These are phyloP conservation scores for Psilocybe cyanescens DNA, from an alignment of 768 basidiomycete species.

Conservation along the genomic window DNA sequence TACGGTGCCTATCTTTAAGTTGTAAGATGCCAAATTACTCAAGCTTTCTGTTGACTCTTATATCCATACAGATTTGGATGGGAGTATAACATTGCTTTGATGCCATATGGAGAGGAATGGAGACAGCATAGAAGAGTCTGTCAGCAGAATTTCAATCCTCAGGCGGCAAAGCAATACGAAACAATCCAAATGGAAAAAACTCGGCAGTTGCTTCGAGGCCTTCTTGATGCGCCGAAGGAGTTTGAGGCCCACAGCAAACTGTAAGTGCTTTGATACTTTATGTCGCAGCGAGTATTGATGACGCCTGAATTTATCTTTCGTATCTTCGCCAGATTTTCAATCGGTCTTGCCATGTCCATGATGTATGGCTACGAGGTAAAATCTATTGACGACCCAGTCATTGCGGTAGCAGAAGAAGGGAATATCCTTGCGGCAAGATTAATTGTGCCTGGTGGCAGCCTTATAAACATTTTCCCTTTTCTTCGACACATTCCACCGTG, in stretches of 20 bases:
- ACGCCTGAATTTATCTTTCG: no score
- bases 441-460: constrained; percentile 6
- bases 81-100: constrained; percentile 36
- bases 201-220: constrained; percentile 30
- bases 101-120: constrained; percentile 39
- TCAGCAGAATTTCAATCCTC: constrained; percentile 36
- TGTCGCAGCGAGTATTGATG: no score
- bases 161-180: constrained; percentile 28
- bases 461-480: constrained; percentile 22
- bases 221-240: constrained; percentile 21
- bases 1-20: constrained; percentile 20
- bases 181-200: constrained; percentile 31
- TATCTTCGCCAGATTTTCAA: neutral
- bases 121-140: constrained; percentile 38
- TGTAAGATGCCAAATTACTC: neutral
- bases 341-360: constrained; percentile 18
- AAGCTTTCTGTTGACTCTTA: neutral
- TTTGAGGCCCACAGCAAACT: constrained; percentile 17
- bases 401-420: constrained; percentile 33
- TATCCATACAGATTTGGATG: constrained; percentile 30
- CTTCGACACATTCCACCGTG: constrained; percentile 21
- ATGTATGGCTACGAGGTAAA: constrained; percentile 24
- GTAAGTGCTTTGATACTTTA: constrained; percentile 2
- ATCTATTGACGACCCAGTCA: constrained; percentile 16
- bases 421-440: constrained; percentile 25